Conservation (phyloP, 2,329 filamentous ascomycete genomes). For the Fusarium cyanostomum region DNA sequence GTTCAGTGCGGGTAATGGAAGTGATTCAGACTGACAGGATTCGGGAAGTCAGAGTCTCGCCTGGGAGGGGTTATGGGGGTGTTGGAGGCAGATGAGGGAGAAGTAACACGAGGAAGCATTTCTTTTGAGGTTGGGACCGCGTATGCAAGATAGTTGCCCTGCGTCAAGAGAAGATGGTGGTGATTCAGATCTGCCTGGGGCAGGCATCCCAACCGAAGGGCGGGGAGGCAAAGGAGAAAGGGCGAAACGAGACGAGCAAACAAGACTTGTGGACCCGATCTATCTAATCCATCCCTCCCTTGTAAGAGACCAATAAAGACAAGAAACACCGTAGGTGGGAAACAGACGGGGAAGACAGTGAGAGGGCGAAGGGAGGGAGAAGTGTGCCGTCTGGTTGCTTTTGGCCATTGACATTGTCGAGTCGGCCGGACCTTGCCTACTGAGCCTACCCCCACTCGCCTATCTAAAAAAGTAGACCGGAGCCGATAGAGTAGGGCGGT, state of each 20-base stretch:
- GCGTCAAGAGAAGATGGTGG: constrained; percentile 39
- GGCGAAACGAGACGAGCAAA: constrained; percentile 26
- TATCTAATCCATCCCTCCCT: constrained; percentile 39
- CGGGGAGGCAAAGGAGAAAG: constrained; percentile 36
- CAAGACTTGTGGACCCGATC: constrained; percentile 35
- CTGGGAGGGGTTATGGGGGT: constrained; percentile 36
- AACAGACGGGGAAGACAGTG: constrained; percentile 20
- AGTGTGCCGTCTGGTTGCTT: constrained; percentile 38
- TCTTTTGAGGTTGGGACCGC: constrained; percentile 46
- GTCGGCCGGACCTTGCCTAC: constrained; percentile 36
- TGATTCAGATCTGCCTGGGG: constrained; percentile 40
- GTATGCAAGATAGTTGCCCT: constrained; percentile 48
- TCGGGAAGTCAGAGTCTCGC: constrained; percentile 45
- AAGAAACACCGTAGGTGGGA: constrained; percentile 20
- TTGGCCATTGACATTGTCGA: constrained; percentile 40
- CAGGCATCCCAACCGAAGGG: constrained; percentile 27
- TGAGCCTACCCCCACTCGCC: constrained; percentile 40
- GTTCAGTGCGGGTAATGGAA: constrained; percentile 35
- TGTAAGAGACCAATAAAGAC: constrained; percentile 20
- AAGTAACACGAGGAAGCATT: constrained; percentile 45
- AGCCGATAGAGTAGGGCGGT: constrained; percentile 25
- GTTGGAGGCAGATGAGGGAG: constrained; percentile 39
- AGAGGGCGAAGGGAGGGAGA: constrained; percentile 30
- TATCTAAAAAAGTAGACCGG: constrained; percentile 34
- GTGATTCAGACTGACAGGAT: constrained; percentile 41